These are phyloP conservation scores for Dioscorea cayenensis DNA, from an alignment of 116 monocot species.

Conservation along the genomic window DNA sequence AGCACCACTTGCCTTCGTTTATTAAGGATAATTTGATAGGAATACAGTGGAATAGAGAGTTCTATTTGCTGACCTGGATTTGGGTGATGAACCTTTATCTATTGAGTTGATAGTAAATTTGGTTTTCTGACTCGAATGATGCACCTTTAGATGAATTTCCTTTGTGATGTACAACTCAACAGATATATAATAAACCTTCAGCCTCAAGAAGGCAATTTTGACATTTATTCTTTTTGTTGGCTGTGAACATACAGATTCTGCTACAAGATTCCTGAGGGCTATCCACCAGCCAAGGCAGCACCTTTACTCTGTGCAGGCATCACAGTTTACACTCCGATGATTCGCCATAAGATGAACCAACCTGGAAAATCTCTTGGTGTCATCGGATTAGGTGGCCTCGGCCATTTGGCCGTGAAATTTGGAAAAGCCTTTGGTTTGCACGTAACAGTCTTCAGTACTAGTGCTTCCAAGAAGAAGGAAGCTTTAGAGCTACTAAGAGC, in stretches of 20 bases:
- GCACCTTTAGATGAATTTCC: not conserved
- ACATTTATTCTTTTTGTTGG: not conserved
- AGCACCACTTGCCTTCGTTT: no score
- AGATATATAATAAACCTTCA: not conserved
- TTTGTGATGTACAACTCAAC: not conserved
- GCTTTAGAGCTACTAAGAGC: constrained; percentile 67
- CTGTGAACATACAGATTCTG: constrained; percentile 47
- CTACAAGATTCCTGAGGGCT: constrained; percentile 73
- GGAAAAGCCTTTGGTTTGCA: constrained; percentile 92
- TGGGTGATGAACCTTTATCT: no score
- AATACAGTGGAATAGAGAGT: no score
- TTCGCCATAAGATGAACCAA: constrained; percentile 84
- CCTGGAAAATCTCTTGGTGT: constrained; percentile 90
- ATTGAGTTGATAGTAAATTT: no score
- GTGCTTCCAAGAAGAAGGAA: constrained; percentile 67
- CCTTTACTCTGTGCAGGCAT: constrained; percentile 80
- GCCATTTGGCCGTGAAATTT: constrained; percentile 92
- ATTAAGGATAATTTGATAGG: no score
- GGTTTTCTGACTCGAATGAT: no score
- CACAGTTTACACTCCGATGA: constrained; percentile 87
- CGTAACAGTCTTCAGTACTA: constrained; percentile 81
- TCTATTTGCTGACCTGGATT: no score
- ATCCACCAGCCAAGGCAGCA: constrained; percentile 44
- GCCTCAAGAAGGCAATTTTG: not conserved
- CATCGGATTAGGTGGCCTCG: constrained; percentile 78